A percentile compares a stretch with the other conserved stretches of the same genome.
Conservation (phyloP, 225 moss, liverwort and hornwort species). For the Physcomitrium patens region DNA sequence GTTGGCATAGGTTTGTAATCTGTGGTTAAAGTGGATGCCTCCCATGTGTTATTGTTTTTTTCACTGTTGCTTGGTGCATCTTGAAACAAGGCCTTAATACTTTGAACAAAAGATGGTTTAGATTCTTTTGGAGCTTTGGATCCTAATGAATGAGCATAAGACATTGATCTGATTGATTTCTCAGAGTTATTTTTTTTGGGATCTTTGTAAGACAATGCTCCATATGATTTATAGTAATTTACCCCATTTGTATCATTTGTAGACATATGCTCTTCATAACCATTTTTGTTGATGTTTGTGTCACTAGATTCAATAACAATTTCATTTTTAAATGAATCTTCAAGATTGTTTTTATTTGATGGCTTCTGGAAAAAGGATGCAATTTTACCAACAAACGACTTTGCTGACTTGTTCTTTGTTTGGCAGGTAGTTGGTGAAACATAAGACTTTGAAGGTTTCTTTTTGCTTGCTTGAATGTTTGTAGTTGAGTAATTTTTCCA, state of each 20-base stretch:
- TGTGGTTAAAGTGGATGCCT: slow-evolving; percentile 7
- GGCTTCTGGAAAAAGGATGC: no score
- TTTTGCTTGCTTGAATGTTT: no score
- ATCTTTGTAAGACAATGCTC: no score
- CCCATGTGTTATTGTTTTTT: neutral
- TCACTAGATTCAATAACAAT: neutral
- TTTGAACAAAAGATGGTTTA: neutral
- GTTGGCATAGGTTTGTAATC: neutral
- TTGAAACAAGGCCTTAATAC: neutral
- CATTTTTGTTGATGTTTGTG: neutral
- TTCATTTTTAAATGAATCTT: neutral
- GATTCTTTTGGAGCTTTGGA: no score
- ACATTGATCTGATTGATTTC: neutral
- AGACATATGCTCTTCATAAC: neutral
- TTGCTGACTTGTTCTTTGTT: no score
- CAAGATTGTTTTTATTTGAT: no score
- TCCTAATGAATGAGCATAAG: no score
- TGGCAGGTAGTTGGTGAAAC: no score
- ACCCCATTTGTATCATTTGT: neutral
- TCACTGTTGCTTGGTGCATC: neutral
- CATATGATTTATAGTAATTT: neutral
- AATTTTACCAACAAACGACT: no score
- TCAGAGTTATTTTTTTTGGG: neutral
- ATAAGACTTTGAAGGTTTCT: no score
- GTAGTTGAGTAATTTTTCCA: no score